phyloP scores from a whole-genome alignment of 106 monocot species.

The Narthecium ossifragum region DNA sequence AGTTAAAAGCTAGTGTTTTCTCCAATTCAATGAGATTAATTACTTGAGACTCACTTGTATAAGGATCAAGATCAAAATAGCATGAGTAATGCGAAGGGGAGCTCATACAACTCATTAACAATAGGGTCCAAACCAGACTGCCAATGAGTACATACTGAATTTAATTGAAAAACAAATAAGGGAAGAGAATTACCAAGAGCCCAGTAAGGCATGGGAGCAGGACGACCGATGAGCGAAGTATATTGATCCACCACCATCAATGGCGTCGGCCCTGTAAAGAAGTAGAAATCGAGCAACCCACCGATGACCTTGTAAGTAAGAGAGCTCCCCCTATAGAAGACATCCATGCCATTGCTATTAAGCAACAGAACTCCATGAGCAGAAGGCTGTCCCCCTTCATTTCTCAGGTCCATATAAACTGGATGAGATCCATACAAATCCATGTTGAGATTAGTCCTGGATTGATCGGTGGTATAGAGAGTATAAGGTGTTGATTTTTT shows the following conservation, averaged over 20 bases:
- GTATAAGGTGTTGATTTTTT: too few species aligned
- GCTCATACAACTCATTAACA: too few species aligned
- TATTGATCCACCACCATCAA: constrained; percentile 83
- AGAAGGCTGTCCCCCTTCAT: constrained; percentile 28
- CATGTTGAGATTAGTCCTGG: constrained; percentile 80
- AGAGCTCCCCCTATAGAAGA: constrained; percentile 70
- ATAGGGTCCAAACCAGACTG: too few species aligned
- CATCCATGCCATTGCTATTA: constrained; percentile 98
- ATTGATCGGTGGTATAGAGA: constrained; percentile 78
- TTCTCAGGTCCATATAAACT: constrained; percentile 89
- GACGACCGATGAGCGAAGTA: constrained; percentile 71
- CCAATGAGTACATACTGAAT: not conserved
- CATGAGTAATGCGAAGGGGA: too few species aligned
- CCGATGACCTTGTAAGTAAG: constrained; percentile 90
- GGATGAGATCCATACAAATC: constrained; percentile 97
- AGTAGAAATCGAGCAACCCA: constrained; percentile 92
- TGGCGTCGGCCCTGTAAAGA: constrained; percentile 72
- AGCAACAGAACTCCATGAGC: constrained; percentile 81
- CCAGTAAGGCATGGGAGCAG: constrained; percentile 99
- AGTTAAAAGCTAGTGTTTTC: too few species aligned
- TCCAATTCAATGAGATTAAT: too few species aligned
- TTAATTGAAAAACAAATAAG: not conserved
- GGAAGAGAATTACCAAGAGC: constrained; percentile 54
- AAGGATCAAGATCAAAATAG: too few species aligned
- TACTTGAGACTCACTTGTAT: too few species aligned